Conservation (phyloP, 345 rosid species). For the Odontarrhena argentea region DNA sequence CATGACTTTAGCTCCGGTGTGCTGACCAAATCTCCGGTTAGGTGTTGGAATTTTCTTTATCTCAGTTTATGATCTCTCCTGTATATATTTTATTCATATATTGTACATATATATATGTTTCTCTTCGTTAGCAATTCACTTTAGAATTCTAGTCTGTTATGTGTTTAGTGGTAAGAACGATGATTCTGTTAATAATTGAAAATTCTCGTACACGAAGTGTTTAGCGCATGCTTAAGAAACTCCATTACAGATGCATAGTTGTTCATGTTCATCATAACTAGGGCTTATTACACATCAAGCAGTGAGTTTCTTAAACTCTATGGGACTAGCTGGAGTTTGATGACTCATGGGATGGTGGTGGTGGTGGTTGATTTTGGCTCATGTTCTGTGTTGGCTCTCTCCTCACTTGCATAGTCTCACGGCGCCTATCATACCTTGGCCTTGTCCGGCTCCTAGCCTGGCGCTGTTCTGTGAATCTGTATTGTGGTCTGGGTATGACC, state of each 20-base stretch:
- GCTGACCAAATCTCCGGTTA: slow-evolving; percentile 34
- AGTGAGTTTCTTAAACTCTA: slow-evolving; percentile 15
- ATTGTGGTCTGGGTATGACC: slow-evolving; percentile 86
- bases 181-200: neutral
- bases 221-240: neutral
- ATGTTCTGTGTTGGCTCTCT: slow-evolving; percentile 49
- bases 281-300: neutral
- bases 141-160: neutral
- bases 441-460: slow-evolving; percentile 59
- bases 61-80: neutral
- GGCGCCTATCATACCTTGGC: slow-evolving; percentile 70
- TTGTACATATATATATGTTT: slow-evolving; percentile 27
- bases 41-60: neutral
- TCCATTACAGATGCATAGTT: slow-evolving; percentile 27
- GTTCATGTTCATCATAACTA: slow-evolving; percentile 7
- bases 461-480: slow-evolving; percentile 61
- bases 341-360: slow-evolving; percentile 27
- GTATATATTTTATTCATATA: slow-evolving; percentile 12
- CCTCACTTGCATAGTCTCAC: slow-evolving; percentile 76
- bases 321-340: slow-evolving; percentile 36
- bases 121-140: neutral
- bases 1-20: slow-evolving; percentile 54
- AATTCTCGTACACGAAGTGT: neutral
- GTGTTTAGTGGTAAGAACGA: neutral
- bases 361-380: slow-evolving; percentile 37